Evolutionary conservation across 176 grass and related monocot genomes (phyloP), one percentile per base, ranked within the genome.

Genomic region (Avena insularis): DNA sequence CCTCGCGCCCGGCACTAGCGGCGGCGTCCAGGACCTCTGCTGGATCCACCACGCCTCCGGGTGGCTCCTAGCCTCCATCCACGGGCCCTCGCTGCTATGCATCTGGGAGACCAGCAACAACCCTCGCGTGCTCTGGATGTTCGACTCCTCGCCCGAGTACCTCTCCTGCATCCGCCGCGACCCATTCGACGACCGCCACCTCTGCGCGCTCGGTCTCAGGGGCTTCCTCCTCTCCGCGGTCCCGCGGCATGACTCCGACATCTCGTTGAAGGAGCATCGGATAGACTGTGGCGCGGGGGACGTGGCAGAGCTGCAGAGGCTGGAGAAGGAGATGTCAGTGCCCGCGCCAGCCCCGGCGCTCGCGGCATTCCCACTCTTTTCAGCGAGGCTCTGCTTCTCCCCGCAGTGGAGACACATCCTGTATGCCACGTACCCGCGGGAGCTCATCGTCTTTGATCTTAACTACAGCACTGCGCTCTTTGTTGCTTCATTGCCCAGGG

Each of bases 1-100:
- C 47, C 85, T 90, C 25, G 81, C 89, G 9, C 79, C 87, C 9
- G 82, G 75, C 58, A 83, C 93, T 53, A 23, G 90, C 15, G 87
- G 90, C 1, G 96, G 93, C 63, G 89, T 98, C 12, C 92, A 96
- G 93, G 96, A 98, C 86, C 75, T 98, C 20, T 98, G 96, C 89
- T 96, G 96, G 96, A 88, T 96, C 82, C 93, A 88, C 77, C 91
- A 95, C 12, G 92, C 80, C 86, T 85, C 92, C 3, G 77, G 90
- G 0, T 98, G 92, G 96, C 89, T 96, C 85, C 90, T 98, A 38
- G 96, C 87, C 3, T 92, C 92, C 29, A 92, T 98, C 77, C 96
- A 98, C 55, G 93, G 93, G 5, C 92, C 93, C 63, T 98, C 92
- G 7, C 90, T 98, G 68, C 85, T 98, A 78, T 91, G 88, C 78